A percentile compares a stretch with the other conserved stretches of the same genome.
phyloP scores from a whole-genome alignment of 495 filamentous ascomycete genomes.

The Echria macrotheca region DNA sequence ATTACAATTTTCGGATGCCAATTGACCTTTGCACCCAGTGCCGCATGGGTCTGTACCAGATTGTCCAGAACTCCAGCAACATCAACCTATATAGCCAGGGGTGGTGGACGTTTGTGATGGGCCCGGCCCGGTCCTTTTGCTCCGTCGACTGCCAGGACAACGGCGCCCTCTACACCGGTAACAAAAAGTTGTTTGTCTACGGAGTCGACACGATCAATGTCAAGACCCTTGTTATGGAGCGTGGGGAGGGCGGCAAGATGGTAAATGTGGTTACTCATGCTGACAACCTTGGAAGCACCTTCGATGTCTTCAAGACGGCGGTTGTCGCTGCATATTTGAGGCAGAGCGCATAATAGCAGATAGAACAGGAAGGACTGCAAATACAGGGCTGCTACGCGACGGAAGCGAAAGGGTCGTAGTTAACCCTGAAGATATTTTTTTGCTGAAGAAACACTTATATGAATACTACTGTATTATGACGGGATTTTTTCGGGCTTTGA shows the following conservation, averaged over 20 bases:
- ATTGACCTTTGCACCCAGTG: conserved; percentile 22
- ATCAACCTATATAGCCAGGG: conserved; percentile 43
- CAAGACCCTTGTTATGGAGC: conserved; percentile 38
- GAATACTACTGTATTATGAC: too few species aligned
- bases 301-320: conserved; percentile 3
- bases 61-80: conserved; percentile 34
- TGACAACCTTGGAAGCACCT: conserved; percentile 5
- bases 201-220: conserved; percentile 40
- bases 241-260: neutral
- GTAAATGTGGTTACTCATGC: neutral
- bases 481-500: too few species aligned
- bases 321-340: conserved; percentile 14
- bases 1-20: too few species aligned
- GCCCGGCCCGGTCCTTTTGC: conserved; percentile 23
- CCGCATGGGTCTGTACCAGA: conserved; percentile 41
- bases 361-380: too few species aligned
- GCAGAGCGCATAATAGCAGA: too few species aligned
- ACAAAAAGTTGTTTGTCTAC: conserved; percentile 36
- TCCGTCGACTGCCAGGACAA: conserved; percentile 41
- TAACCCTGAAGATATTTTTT: too few species aligned
- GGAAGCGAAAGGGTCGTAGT: too few species aligned
- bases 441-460: too few species aligned
- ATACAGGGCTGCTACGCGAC: too few species aligned
- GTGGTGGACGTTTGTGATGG: conserved; percentile 49
- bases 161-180: conserved; percentile 30